Percentiles rank a stretch among this genome's conserved stretches.
These are phyloP conservation scores for Kockiozyma suomiensis DNA, from an alignment of 805 yeast genomes.

Conservation along the genomic window DNA sequence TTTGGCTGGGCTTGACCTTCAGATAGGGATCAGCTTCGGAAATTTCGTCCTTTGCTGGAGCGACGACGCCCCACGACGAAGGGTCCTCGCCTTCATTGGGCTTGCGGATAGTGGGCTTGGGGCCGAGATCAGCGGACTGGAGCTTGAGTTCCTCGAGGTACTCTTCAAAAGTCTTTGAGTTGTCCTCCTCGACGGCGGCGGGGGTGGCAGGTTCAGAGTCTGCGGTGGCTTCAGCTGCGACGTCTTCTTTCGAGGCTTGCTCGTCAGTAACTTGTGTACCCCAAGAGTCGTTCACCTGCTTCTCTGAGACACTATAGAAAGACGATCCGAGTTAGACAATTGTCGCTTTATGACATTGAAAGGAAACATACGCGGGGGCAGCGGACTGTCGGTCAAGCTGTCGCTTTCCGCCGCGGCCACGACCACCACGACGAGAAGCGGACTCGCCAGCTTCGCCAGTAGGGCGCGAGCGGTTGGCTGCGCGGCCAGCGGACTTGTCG, in stretches of 20 bases:
- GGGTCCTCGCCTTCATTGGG: conserved; percentile 64
- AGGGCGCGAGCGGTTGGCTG: conserved; percentile 43
- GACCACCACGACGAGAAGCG: conserved; percentile 31
- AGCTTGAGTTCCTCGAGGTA: conserved; percentile 65
- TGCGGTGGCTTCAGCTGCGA: conserved; percentile 45
- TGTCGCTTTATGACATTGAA: not conserved
- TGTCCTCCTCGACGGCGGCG: conserved; percentile 46
- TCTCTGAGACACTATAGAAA: conserved; percentile 65
- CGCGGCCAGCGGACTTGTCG: conserved; percentile 65
- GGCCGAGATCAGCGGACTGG: conserved; percentile 32
- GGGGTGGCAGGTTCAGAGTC: conserved; percentile 46
- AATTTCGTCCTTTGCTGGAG: conserved; percentile 62
- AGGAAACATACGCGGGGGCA: conserved; percentile 24
- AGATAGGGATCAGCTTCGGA: conserved; percentile 52
- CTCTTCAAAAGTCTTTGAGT: conserved; percentile 75
- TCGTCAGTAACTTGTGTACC: conserved; percentile 70
- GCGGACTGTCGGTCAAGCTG: conserved; percentile 72
- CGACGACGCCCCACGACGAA: conserved; percentile 40
- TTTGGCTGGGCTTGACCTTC: conserved; percentile 57
- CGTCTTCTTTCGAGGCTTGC: conserved; percentile 59
- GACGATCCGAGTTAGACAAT: not conserved
- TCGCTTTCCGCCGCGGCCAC: conserved; percentile 18
- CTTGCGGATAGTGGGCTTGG: conserved; percentile 41
- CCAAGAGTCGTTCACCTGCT: conserved; percentile 85
- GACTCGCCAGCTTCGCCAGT: conserved; percentile 29